A percentile compares a stretch with the other conserved stretches of the same genome.
These are phyloP conservation scores for Microstegium vimineum DNA, from an alignment of 176 grass and related monocot genomes.

Conservation along the genomic window DNA sequence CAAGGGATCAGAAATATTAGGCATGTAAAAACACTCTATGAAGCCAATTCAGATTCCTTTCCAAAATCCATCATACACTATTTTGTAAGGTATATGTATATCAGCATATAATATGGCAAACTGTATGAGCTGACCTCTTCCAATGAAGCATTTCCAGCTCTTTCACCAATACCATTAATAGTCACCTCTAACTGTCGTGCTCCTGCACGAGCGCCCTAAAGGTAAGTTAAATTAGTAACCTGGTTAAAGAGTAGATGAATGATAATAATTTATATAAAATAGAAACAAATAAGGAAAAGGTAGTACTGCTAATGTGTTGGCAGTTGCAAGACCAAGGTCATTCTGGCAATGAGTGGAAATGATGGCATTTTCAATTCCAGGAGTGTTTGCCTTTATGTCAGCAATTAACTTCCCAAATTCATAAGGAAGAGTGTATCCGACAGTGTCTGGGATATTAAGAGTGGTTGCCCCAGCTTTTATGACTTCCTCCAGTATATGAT, in stretches of 20 bases:
- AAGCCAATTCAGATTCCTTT: background rate
- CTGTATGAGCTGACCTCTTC: constrained; percentile 63
- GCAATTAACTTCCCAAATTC: constrained; percentile 86
- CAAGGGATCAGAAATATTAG: background rate
- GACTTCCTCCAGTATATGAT: constrained; percentile 88
- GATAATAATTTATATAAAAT: background rate
- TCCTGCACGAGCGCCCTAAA: constrained; percentile 84
- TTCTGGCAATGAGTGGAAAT: constrained; percentile 99
- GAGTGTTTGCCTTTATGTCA: constrained; percentile 87
- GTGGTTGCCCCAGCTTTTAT: constrained; percentile 96
- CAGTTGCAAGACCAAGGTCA: constrained; percentile 93
- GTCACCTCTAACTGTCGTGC: constrained; percentile 94
- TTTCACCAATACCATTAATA: constrained; percentile 97
- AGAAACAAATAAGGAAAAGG: constrained; percentile 23
- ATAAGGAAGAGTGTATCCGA: constrained; percentile 80
- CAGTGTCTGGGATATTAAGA: constrained; percentile 95
- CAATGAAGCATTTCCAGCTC: constrained; percentile 97
- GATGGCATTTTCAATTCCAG: constrained; percentile 82
- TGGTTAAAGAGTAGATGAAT: background rate
- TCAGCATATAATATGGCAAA: background rate
- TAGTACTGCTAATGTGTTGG: constrained; percentile 84
- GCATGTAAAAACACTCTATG: background rate
- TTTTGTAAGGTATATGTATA: background rate
- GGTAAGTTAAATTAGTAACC: constrained; percentile 47
- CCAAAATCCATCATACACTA: background rate